Percentiles rank a stretch among this genome's conserved stretches.
Conservation (phyloP, 2,329 filamentous ascomycete genomes). For the Gaeumannomyces tritici region DNA sequence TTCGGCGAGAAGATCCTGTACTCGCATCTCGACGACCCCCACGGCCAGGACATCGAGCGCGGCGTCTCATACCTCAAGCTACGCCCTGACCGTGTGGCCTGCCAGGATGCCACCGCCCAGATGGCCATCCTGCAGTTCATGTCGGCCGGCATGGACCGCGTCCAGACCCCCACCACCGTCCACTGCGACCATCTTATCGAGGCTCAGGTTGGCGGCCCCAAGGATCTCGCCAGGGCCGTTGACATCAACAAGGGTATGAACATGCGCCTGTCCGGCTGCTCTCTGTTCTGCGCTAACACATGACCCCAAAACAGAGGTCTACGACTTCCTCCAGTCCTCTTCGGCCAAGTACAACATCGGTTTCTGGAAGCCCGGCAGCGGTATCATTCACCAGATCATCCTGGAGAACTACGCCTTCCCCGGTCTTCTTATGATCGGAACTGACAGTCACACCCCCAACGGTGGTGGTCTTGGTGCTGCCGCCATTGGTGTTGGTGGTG, state of each 20-base stretch:
- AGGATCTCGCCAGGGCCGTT: conserved; percentile 87
- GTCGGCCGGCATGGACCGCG: conserved; percentile 92
- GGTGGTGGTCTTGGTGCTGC: conserved; percentile 91
- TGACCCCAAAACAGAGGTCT: conserved; percentile 44
- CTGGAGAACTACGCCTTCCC: conserved; percentile 99
- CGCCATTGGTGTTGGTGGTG: conserved; percentile 94
- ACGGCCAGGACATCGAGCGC: conserved; percentile 92
- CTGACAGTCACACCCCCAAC: conserved; percentile 93
- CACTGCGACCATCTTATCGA: conserved; percentile 99
- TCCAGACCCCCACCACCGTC: conserved; percentile 89
- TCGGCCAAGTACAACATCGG: conserved; percentile 99
- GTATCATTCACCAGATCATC: conserved; percentile 98
- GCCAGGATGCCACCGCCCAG: conserved; percentile 98
- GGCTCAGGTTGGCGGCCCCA: conserved; percentile 83
- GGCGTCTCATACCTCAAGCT: conserved; percentile 94
- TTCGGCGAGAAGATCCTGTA: conserved; percentile 98
- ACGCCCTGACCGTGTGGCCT: conserved; percentile 93
- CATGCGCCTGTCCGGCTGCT: conserved; percentile 26
- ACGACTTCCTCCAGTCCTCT: conserved; percentile 87
- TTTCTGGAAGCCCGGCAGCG: conserved; percentile 97
- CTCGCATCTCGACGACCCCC: conserved; percentile 95
- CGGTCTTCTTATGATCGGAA: conserved; percentile 94
- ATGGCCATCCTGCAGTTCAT: conserved; percentile 99
- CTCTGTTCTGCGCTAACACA: not conserved
- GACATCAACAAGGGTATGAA: conserved; percentile 74